Evolutionary conservation across 2,329 filamentous ascomycete genomes (phyloP).

Genomic region (Byssothecium circinans): DNA sequence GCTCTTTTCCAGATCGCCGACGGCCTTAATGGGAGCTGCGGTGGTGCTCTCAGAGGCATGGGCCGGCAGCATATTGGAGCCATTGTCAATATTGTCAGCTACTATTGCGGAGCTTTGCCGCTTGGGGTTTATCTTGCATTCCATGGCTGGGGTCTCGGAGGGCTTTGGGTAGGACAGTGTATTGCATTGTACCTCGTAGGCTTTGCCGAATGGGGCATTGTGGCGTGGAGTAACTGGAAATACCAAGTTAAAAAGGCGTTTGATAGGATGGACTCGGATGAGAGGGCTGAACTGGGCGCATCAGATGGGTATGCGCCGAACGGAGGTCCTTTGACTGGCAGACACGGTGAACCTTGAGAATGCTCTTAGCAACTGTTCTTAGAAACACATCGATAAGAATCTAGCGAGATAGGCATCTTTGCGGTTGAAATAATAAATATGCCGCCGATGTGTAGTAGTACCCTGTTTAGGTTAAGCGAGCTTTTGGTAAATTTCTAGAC

Average conservation of each 20-base stretch:
- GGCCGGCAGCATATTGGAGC: slow-evolving; percentile 84
- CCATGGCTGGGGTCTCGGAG: slow-evolving; percentile 78
- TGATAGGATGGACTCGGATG: slow-evolving; percentile 63
- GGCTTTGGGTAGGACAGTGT: slow-evolving; percentile 83
- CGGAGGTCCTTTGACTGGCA: slow-evolving; percentile 10
- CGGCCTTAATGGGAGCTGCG: slow-evolving; percentile 81
- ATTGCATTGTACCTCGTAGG: slow-evolving; percentile 74
- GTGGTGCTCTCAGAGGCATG: slow-evolving; percentile 79
- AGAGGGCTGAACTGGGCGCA: slow-evolving; percentile 44
- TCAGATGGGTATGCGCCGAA: slow-evolving; percentile 22
- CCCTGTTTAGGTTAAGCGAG: slow-evolving; percentile 25
- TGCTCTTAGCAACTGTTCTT: slow-evolving; percentile 23
- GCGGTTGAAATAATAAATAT: slow-evolving; percentile 10
- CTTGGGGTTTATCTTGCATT: slow-evolving; percentile 84
- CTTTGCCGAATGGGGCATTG: slow-evolving; percentile 74
- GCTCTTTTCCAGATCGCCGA: slow-evolving; percentile 90
- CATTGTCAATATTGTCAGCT: slow-evolving; percentile 77
- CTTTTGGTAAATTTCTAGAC: slow-evolving; percentile 4
- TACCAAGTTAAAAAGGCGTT: slow-evolving; percentile 71
- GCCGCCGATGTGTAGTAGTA: slow-evolving; percentile 25
- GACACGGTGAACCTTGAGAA: slow-evolving; percentile 6
- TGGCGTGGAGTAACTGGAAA: slow-evolving; percentile 77
- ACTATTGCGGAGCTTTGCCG: slow-evolving; percentile 80
- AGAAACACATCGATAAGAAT: slow-evolving; percentile 20
- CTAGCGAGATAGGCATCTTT: not conserved